phyloP scores from a whole-genome alignment of 2,329 filamentous ascomycete genomes.

The Pseudogymnoascus sp. region DNA sequence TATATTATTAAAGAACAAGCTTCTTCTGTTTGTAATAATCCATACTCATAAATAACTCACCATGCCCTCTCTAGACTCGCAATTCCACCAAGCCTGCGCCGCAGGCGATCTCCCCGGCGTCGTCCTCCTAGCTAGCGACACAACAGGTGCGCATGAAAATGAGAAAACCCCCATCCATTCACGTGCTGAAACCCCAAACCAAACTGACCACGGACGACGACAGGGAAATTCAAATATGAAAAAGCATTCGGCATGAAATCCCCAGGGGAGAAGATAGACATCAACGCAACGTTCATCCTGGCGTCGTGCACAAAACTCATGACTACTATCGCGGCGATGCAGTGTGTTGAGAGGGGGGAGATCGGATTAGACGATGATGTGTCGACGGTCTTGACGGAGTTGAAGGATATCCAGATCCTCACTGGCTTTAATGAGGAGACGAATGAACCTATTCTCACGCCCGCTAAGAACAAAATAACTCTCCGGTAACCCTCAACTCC shows the following conservation, averaged over 20 bases:
- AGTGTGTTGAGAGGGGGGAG: conserved; percentile 45
- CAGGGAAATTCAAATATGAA: conserved; percentile 31
- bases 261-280: conserved; percentile 36
- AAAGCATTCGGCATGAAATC: conserved; percentile 30
- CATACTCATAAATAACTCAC: neutral
- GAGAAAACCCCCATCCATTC: neutral
- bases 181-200: neutral
- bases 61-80: neutral
- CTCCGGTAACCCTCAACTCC: conserved; percentile 18
- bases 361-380: conserved; percentile 40
- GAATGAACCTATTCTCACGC: conserved; percentile 17
- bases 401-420: conserved; percentile 23
- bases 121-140: conserved; percentile 13
- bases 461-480: conserved; percentile 19
- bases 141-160: conserved; percentile 19
- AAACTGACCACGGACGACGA: neutral
- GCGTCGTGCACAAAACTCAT: conserved; percentile 52
- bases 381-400: conserved; percentile 20
- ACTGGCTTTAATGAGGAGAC: conserved; percentile 20
- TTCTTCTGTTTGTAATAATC: neutral
- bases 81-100: neutral
- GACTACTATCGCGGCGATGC: conserved; percentile 44
- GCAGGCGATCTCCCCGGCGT: neutral
- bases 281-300: conserved; percentile 52
- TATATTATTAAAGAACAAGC: neutral